Conservation (phyloP, 257 asterid species). For the Cynanchum wilfordii region DNA sequence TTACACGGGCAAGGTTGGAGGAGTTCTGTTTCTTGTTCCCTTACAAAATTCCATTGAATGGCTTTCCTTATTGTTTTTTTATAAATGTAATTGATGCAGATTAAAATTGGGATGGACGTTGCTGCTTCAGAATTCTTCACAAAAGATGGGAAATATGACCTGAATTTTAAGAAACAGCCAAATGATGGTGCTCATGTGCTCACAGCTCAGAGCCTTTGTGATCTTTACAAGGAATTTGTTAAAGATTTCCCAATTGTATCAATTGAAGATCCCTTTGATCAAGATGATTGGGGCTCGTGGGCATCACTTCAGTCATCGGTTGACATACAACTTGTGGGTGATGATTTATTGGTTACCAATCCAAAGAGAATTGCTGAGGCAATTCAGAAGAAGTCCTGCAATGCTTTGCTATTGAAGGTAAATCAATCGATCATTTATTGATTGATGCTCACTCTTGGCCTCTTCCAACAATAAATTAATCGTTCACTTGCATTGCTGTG, state of each 20-base stretch:
- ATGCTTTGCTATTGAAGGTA: slow-evolving; percentile 88
- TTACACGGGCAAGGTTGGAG: slow-evolving; percentile 73
- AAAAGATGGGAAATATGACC: slow-evolving; percentile 81
- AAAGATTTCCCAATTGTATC: slow-evolving; percentile 93
- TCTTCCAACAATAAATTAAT: background rate
- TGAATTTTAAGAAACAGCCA: slow-evolving; percentile 94
- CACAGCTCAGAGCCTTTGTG: slow-evolving; percentile 64
- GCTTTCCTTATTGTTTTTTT: background rate
- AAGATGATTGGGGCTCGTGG: slow-evolving; percentile 98
- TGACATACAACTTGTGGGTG: slow-evolving; percentile 88
- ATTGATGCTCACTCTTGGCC: background rate
- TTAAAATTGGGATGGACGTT: slow-evolving; percentile 98
- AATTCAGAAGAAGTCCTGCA: slow-evolving; percentile 85
- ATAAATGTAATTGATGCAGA: slow-evolving; percentile 39
- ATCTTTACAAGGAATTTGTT: slow-evolving; percentile 73
- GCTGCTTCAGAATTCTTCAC: slow-evolving; percentile 97
- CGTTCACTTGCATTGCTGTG: background rate
- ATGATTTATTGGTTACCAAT: slow-evolving; percentile 87
- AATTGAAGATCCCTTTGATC: slow-evolving; percentile 98
- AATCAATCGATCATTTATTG: too few species aligned
- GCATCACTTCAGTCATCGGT: slow-evolving; percentile 78
- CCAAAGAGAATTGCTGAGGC: slow-evolving; percentile 95
- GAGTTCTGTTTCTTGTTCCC: slow-evolving; percentile 1
- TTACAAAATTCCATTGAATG: background rate
- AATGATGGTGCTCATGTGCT: slow-evolving; percentile 93